Base-by-base conservation (phyloP, 2,329 filamentous ascomycete species). In the Pseudogymnoascus sp. region DNA sequence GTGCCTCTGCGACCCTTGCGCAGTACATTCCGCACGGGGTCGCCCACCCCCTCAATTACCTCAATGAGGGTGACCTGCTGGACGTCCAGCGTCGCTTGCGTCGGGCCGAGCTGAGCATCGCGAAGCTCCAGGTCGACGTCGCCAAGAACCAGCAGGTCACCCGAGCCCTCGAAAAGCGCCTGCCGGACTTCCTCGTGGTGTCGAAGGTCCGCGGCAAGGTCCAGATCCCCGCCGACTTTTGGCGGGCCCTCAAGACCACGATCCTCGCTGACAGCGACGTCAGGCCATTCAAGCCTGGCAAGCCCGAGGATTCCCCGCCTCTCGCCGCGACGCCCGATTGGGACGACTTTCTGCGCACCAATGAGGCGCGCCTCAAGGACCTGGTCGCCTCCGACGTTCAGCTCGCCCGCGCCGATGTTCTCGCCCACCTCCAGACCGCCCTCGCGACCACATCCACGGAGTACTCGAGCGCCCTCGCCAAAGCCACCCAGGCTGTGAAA, bases 181-280 rank as follows among this genome's bases (percentile, higher is more conserved):
- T 90, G 2, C 88, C 88, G 0, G 77, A 80, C 11, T 68, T 81
- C 9, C 76, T 90, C 4, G 80, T 83, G 64, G 80, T 88, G 67
- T 77, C 80, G 13, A 77, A 79, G 7, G 76, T 81, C 63, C 73
- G 76, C 35, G 87, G 86, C 13, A 78, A 80, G 9, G 73, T 77
- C 0, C 74, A 82, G 21, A 81, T 90, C 15, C 76, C 82, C 0
- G 78, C 83, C 23, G 80, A 85, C 2, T 89, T 91, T 65, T 91
- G 85, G 82, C 78, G 83, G 63, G 88, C 87, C 0, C 72, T 91
- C 7, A 77, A 79, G 23, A 80, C 82, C 62, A 78, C 81, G 63
- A 80, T 89, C 59, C 75, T 75, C 19, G 72, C 76, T 1, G 82
- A 83, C 46, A 65, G 2, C 69, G 71, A 33, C 17, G 17, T 62